Base-by-base conservation (phyloP, 305 asterid genomes). In the Vinca major region DNA sequence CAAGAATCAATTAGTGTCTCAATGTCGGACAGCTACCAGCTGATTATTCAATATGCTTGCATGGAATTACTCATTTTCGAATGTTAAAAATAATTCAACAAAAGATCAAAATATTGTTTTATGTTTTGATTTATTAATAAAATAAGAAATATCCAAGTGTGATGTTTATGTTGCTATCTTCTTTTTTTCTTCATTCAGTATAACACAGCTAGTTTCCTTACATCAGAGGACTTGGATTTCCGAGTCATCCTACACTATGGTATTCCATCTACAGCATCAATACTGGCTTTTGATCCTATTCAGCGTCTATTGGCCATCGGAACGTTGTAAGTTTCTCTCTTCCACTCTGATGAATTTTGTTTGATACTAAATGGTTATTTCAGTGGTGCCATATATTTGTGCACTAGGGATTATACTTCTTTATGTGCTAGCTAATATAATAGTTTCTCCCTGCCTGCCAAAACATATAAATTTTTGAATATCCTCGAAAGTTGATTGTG, bases 231-330 rank as follows among this genome's bases (percentile, higher is more conserved):
- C 71, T 60, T 91, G 80, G 84, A 81, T 77, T 62, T 89, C 65
- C 88, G 86, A 71, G 69, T 85, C 70, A 73, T 80, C 78, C 84
- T 87, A 70, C 97, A 91, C 76, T 89, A 91, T 78, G 97, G 97
- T 62, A 74, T 91, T 68, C 97, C 96, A 10, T 81, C 88, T 43
- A 86, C 96, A 39, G 88, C 97, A 37, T 89, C 96, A 69, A 79
- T 91, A 72, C 91, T 91, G 50, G 91, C 96, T 77, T 86, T 87
- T 78, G 97, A 91, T 84, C 90, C 90, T 52, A 80, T 89, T 77
- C 97, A 91, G 79, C 86, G 91, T 67, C 81, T 91, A 43, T 83
- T 91, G 80, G 97, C 96, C 33, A 72, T 89, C 72, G 97, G 90
- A 62, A 86, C 97, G 71, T 81, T 85, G 97, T 91, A 71, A 83